These are phyloP conservation scores for Daldinia sp. DNA, from an alignment of 2,329 filamentous ascomycete genomes.

Conservation along the genomic window DNA sequence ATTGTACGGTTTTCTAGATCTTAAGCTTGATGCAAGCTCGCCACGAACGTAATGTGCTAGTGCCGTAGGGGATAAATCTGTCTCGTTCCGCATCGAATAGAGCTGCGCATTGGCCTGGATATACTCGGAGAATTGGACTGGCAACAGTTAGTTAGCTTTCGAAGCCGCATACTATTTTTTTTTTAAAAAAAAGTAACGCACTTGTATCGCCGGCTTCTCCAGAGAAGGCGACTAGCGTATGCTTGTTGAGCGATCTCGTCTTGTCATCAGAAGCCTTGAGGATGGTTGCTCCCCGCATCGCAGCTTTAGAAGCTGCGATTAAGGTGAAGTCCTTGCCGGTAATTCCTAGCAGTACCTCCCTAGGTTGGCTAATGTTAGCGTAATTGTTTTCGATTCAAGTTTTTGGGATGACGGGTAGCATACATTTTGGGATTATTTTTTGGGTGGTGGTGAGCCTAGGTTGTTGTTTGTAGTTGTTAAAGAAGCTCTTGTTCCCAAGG, in stretches of 20 bases:
- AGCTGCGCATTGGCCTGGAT: slow-evolving; percentile 98
- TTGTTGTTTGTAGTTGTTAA: slow-evolving; percentile 23
- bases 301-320: slow-evolving; percentile 96
- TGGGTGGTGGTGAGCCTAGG: slow-evolving; percentile 10
- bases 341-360: slow-evolving; percentile 98
- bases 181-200: slow-evolving; percentile 62
- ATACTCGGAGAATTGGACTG: slow-evolving; percentile 99
- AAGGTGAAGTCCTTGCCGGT: slow-evolving; percentile 99
- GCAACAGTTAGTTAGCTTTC: slow-evolving; percentile 34
- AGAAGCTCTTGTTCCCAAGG: slow-evolving; percentile 31
- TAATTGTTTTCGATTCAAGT: neutral
- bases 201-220: slow-evolving; percentile 97
- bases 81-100: slow-evolving; percentile 98
- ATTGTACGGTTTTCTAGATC: slow-evolving; percentile 93
- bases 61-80: slow-evolving; percentile 88
- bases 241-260: slow-evolving; percentile 90
- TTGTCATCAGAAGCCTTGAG: slow-evolving; percentile 97
- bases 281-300: slow-evolving; percentile 96
- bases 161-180: neutral
- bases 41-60: slow-evolving; percentile 93
- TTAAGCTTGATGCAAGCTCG: slow-evolving; percentile 89
- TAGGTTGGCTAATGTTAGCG: slow-evolving; percentile 55
- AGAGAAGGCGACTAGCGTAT: slow-evolving; percentile 94
- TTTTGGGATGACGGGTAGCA: neutral
- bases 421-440: slow-evolving; percentile 35